Evolutionary conservation across 2,329 filamentous ascomycete species (phyloP), one percentile per base, ranked within the genome.

Genomic region (Aspergillus quadrilineatus): DNA sequence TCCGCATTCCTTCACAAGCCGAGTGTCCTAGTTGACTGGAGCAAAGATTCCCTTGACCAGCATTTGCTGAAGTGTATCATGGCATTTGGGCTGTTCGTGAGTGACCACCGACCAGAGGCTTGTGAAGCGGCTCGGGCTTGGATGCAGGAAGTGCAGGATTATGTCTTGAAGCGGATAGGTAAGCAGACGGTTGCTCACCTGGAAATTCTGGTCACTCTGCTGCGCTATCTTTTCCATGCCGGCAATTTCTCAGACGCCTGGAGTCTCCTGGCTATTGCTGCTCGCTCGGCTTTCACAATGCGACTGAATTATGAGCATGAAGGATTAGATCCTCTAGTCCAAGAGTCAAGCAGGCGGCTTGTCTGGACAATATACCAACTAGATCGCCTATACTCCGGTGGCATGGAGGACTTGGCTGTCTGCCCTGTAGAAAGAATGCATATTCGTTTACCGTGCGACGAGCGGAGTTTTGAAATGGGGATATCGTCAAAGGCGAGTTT

Each of bases 231-330:
- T 14, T 39, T 42, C 26, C 48, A 50, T 32, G 22, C 37, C 7
- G 48, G 48, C 8, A 28, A 43, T 6, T 50, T 26, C 14, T 15
- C 48, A n/a, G 48, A 50, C 22, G 48, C 48, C 7, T 43, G 48
- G 48, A 42, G 37, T 14, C 34, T 50, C 4, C 22, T 50, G 22
- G 48, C 48, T 26, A 37, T 50, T 17, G 48, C 48, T 22, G 48
- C 48, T 22, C 48, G 48, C n/a, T 50, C 48, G 22, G 48, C 48
- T 34, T 50, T 50, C 48, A 50, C 48, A 4, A 30, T 50, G 48
- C 48, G 48, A 32, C 29, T 50, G 17, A 43, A 50, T 37, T 26
- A 50, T 42, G 48, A 50, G 48, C 48, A n/a, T 32, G 6, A 42
- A 17, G 39, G 28, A 6, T 28, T 42, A 9, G 48, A 50, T 22